These are phyloP conservation scores for Hypoxylon sp. DNA, from an alignment of 2,329 filamentous ascomycete species.

Conservation along the genomic window DNA sequence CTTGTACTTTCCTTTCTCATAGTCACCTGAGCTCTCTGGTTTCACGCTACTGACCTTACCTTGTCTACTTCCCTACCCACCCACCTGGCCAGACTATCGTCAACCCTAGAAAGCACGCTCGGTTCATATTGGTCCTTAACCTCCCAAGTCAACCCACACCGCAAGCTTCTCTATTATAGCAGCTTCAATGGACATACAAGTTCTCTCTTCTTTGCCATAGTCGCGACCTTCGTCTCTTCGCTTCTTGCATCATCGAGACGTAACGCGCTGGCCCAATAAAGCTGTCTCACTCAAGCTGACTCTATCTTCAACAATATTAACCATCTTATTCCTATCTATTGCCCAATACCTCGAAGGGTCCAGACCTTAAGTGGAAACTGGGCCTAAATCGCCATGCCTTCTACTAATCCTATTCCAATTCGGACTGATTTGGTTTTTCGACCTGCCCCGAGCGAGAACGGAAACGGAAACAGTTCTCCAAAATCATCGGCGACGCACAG, in stretches of 20 bases:
- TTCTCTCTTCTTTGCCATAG: slow-evolving; percentile 26
- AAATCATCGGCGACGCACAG: slow-evolving; percentile 44
- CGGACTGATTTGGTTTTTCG: slow-evolving; percentile 53
- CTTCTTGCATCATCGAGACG: slow-evolving; percentile 26
- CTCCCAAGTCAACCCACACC: slow-evolving; percentile 24
- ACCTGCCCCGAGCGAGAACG: slow-evolving; percentile 48
- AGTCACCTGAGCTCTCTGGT: slow-evolving; percentile 37
- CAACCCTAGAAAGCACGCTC: slow-evolving; percentile 30
- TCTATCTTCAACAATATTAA: slow-evolving; percentile 22
- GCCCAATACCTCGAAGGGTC: slow-evolving; percentile 19
- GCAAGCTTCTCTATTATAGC: slow-evolving; percentile 12
- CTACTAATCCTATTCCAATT: slow-evolving; percentile 53
- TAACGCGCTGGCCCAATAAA: slow-evolving; percentile 18
- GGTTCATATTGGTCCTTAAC: slow-evolving; percentile 30
- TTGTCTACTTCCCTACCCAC: slow-evolving; percentile 28
- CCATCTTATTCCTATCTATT: slow-evolving; percentile 9
- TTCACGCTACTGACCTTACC: slow-evolving; percentile 35
- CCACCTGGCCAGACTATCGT: slow-evolving; percentile 31
- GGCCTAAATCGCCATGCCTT: slow-evolving; percentile 45
- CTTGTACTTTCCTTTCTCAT: slow-evolving; percentile 20
- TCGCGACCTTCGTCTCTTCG: slow-evolving; percentile 27
- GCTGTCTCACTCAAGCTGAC: slow-evolving; percentile 13
- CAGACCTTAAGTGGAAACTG: slow-evolving; percentile 25
- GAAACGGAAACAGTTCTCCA: slow-evolving; percentile 47
- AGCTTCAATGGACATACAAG: slow-evolving; percentile 34